Base-by-base conservation (phyloP, 176 grass and related monocot genomes). In the Puccinellia tenuiflora region DNA sequence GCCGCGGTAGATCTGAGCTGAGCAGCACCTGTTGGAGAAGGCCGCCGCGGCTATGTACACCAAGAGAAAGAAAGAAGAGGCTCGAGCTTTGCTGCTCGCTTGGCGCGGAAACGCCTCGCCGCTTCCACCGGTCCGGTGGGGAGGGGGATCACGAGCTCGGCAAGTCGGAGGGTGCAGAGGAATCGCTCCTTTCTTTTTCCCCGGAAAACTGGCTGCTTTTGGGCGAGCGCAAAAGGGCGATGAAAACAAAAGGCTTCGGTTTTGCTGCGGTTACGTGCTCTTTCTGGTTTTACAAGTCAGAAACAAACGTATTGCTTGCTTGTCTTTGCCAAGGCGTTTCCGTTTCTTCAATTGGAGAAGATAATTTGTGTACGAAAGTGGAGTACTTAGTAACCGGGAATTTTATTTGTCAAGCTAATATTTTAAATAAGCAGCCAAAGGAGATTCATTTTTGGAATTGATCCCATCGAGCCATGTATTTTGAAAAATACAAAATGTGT, bases 1-100 rank as follows among this genome's bases (percentile, higher is more conserved):
- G 63, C 3, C 16, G 71, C 24, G 63, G 43, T 55, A 82, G 88
- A 90, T 86, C 88, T 86, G 84, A 43, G n/a, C 88, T 83, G 79
- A 43, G n/a, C 76, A 42, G 65, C 71, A 54, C 57, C 57, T 20
- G 33, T 0, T 20, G 46, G 40, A 72, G 73, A 25, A 73, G 70
- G 70, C 26, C 68, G 38, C 13, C 31, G 24, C 80, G 60, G 77
- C 40, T 85, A 81, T 53, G 59, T 29, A 31, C 70, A 55, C 52
- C 15, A 61, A 61, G 52, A 20, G 21, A 24, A 24, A 15, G 3
- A 79, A 43, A 57, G 50, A 73, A 46, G 76, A 70, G 20, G 79
- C 84, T 55, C 25, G 78, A 45, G 79, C 55, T 73, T 77, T 55
- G 73, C 40, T 55, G 60, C 63, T 17, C 8, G 83, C 55, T 82